phyloP scores from a whole-genome alignment of 352 stramenopile species.

The Phytophthora fragariaefolia region DNA sequence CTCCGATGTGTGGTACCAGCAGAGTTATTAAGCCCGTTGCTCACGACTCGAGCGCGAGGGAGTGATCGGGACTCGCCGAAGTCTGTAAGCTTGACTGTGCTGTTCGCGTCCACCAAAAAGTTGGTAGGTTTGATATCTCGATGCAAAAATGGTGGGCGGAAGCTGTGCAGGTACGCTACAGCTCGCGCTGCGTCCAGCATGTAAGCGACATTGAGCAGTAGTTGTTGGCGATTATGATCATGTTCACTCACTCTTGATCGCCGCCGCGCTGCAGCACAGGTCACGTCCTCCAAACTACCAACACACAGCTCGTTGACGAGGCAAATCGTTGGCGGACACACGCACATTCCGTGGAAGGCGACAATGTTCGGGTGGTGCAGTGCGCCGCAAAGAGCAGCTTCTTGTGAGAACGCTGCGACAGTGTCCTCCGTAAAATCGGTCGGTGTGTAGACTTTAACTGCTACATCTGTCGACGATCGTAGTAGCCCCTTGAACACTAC shows the following conservation, averaged over 20 bases:
- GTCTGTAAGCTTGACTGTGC: slow-evolving; percentile 70
- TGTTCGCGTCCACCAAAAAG: slow-evolving; percentile 70
- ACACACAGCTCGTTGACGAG: slow-evolving; percentile 75
- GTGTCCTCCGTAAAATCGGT: slow-evolving; percentile 65
- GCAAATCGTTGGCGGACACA: slow-evolving; percentile 69
- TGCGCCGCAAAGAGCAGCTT: slow-evolving; percentile 61
- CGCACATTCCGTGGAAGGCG: slow-evolving; percentile 69
- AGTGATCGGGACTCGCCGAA: slow-evolving; percentile 73
- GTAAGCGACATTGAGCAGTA: slow-evolving; percentile 63
- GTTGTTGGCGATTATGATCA: slow-evolving; percentile 55
- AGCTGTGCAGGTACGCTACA: slow-evolving; percentile 81
- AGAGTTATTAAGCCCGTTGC: slow-evolving; percentile 30
- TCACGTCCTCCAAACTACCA: slow-evolving; percentile 65
- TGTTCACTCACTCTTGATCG: slow-evolving; percentile 27
- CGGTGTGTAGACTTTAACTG: slow-evolving; percentile 78
- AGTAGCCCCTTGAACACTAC: slow-evolving; percentile 61
- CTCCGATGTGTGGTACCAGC: slow-evolving; percentile 8
- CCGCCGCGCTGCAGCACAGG: slow-evolving; percentile 42
- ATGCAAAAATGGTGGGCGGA: slow-evolving; percentile 73
- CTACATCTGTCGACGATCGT: slow-evolving; percentile 54
- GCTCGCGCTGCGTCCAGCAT: slow-evolving; percentile 73
- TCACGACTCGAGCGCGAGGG: slow-evolving; percentile 41
- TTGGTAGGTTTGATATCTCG: slow-evolving; percentile 82
- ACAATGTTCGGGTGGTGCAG: slow-evolving; percentile 73
- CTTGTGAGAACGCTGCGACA: slow-evolving; percentile 62